A percentile compares a stretch with the other conserved stretches of the same genome.
These are phyloP conservation scores for Rhodamnia rubescens DNA, from an alignment of 345 rosid species.

Conservation along the genomic window DNA sequence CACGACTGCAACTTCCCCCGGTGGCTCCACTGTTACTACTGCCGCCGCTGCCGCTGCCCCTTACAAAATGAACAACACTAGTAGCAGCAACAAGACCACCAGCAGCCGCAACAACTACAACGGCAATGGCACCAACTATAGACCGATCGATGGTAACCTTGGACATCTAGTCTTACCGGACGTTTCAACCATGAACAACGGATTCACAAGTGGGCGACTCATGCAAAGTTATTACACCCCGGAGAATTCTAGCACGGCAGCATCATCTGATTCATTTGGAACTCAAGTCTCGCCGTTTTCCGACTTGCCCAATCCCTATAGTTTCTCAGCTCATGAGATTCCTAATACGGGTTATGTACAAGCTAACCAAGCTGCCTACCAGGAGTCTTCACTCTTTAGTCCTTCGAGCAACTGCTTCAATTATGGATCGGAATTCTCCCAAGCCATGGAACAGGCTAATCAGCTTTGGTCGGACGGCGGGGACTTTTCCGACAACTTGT, in stretches of 20 bases:
- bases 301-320: constrained; percentile 48
- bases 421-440: constrained; percentile 28
- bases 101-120: neutral
- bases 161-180: neutral
- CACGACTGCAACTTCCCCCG: constrained; percentile 1
- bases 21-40: neutral
- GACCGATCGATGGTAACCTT: neutral
- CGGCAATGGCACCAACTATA: neutral
- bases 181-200: neutral
- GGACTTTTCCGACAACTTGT: constrained; percentile 53
- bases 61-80: neutral
- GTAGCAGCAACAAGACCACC: neutral
- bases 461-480: constrained; percentile 37
- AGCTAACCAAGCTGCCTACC: constrained; percentile 20
- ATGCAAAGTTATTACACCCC: constrained; percentile 24
- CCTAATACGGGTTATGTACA: constrained; percentile 45
- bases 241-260: constrained; percentile 64
- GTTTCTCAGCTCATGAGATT: constrained; percentile 24
- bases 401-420: constrained; percentile 34
- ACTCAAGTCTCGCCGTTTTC: constrained; percentile 51
- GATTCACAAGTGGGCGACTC: neutral
- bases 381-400: constrained; percentile 28
- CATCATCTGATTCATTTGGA: constrained; percentile 50
- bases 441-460: constrained; percentile 28
- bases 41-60: neutral